These are phyloP conservation scores for Botrytis byssoidea DNA, from an alignment of 2,329 filamentous ascomycete species.

Conservation along the genomic window DNA sequence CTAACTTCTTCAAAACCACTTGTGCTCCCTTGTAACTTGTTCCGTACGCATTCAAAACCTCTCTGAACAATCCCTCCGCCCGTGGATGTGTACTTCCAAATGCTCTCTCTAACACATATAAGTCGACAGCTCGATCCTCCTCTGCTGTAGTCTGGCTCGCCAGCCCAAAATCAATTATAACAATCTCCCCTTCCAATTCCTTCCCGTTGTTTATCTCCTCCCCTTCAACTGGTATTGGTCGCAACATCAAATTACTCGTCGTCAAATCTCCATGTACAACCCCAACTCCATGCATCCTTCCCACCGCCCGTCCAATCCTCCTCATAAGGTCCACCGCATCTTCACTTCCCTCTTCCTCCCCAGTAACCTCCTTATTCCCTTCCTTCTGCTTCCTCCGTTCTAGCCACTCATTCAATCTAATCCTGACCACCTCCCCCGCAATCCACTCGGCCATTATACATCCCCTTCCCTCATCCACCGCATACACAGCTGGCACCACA, in stretches of 20 bases:
- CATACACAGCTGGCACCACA: slow-evolving; percentile 77
- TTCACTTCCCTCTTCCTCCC: slow-evolving; percentile 45
- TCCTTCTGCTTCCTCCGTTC: slow-evolving; percentile 40
- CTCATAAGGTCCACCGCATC: slow-evolving; percentile 63
- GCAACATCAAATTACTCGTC: slow-evolving; percentile 93
- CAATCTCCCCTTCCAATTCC: slow-evolving; percentile 68
- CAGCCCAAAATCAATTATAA: slow-evolving; percentile 93
- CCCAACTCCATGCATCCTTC: slow-evolving; percentile 75
- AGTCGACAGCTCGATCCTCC: slow-evolving; percentile 90
- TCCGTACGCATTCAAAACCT: slow-evolving; percentile 72
- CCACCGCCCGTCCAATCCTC: slow-evolving; percentile 69
- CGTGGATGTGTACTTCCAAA: slow-evolving; percentile 93
- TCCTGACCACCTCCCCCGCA: slow-evolving; percentile 67
- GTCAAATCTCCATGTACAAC: slow-evolving; percentile 95
- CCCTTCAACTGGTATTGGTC: slow-evolving; percentile 35
- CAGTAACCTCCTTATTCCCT: slow-evolving; percentile 24
- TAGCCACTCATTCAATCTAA: slow-evolving; percentile 68
- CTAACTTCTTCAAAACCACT: slow-evolving; percentile 74
- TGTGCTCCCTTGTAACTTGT: slow-evolving; percentile 72
- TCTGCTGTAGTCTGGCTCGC: slow-evolving; percentile 78
- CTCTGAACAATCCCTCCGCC: slow-evolving; percentile 72
- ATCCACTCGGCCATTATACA: slow-evolving; percentile 88
- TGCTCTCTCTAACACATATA: slow-evolving; percentile 92
- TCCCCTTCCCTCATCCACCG: slow-evolving; percentile 58
- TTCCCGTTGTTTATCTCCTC: slow-evolving; percentile 28